Evolutionary conservation across 768 basidiomycete genomes (phyloP), one percentile per base, ranked within the genome.

Genomic region (Suillus subalutaceus): DNA sequence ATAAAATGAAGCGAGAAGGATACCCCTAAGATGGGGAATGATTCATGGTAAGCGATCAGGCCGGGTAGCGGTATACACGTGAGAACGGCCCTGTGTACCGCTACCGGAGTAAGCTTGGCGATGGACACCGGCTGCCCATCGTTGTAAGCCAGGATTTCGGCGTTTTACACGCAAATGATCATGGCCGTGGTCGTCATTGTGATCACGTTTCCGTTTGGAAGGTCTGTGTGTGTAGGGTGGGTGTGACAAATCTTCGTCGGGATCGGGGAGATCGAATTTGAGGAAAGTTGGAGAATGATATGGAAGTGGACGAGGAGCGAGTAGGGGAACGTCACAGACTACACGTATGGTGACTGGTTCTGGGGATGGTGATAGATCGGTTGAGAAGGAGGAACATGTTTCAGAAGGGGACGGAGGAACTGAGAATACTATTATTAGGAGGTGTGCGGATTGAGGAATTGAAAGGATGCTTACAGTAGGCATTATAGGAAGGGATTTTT

Each of bases 211-310:
- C 58, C 88, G 85, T 70, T 89, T 89, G 4, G 78, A 64, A n/a
- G 80, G 78, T 72, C 83, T 77, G 69, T 76, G 77, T n/a, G 79
- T 88, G 79, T 90, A 90, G 0, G 89, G 90, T 8, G 90, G 87
- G 68, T 85, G 85, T 0, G 90, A 90, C 50, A 90, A 84, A 72
- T 90, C 88, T 72, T 89, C 86, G 76, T 89, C 88, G 9, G 86
- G 78, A 77, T 89, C 89, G 0, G 90, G 90, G 30, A 86, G 78
- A 64, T 88, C 86, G 73, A 88, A 90, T 63, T 89, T 86, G 64
- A 90, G 85, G 74, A 90, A 89, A 0, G 84, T 85, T 35, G 89
- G 89, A 12, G 88, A 88, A 64, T 88, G 87, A 76, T 87, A 90
- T 2, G 89, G 90, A 44, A 90, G 84, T 0, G 89, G 89, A 32